phyloP scores from a whole-genome alignment of 306 rosid species.

The Prunus kanzakura region DNA sequence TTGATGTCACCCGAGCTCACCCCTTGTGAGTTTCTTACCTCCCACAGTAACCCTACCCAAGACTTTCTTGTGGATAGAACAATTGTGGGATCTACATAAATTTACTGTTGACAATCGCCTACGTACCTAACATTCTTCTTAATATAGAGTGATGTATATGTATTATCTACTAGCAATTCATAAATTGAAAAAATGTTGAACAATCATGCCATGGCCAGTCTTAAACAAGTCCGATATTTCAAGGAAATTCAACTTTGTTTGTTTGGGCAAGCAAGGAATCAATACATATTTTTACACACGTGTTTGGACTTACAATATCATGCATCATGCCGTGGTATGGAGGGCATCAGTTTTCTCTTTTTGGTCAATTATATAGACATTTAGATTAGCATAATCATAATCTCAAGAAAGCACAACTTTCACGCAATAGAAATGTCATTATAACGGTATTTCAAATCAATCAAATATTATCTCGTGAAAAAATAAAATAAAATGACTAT shows the following conservation, averaged over 20 bases:
- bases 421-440: too few relatives aligned
- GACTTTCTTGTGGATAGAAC: too few relatives aligned
- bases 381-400: too few relatives aligned
- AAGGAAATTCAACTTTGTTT: background rate
- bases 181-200: background rate
- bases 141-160: background rate
- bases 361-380: too few relatives aligned
- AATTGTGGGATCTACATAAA: background rate
- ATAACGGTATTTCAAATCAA: too few relatives aligned
- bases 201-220: background rate
- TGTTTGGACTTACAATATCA: background rate
- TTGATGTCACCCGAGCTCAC: too few relatives aligned
- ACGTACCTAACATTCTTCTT: background rate
- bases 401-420: too few relatives aligned
- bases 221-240: background rate
- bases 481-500: too few relatives aligned
- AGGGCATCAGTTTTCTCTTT: too few relatives aligned
- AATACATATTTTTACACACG: background rate
- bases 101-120: background rate
- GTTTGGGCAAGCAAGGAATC: background rate
- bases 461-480: too few relatives aligned
- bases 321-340: background rate
- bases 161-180: background rate
- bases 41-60: too few relatives aligned
- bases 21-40: too few relatives aligned